Evolutionary conservation across 2,329 filamentous ascomycete genomes (phyloP), one percentile per base, ranked within the genome.

Genomic region (Microsporum audouinii): DNA sequence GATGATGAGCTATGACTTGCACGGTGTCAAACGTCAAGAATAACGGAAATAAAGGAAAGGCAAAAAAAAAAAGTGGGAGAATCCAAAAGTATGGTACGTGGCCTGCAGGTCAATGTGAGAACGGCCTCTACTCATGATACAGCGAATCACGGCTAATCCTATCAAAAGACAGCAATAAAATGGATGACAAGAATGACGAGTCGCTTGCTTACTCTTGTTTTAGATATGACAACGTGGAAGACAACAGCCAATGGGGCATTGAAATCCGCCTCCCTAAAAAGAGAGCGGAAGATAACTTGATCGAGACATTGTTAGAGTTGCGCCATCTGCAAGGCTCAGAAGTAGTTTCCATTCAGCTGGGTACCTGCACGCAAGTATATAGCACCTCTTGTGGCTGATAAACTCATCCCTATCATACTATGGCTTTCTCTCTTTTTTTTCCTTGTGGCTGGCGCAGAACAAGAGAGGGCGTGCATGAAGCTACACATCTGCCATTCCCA

Each of bases 291-390:
- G 39, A 43, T n/a, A 43, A 43, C n/a, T 43, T 53, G 27, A 53
- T 53, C 49, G n/a, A 53, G 49, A n/a, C 49, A 53, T 14, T 23
- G 49, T 53, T 53, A 33, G 49, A 53, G 49, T 53, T 53, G 31
- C 49, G 14, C 49, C 27, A 53, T 53, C 27, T 53, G 49, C 49
- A 34, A 53, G 49, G 49, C 29, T 53, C 49, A 34, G 49, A 23
- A 53, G 27, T 53, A 53, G 49, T 53, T 53, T 53, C 49, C 49
- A 34, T 53, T 27, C 14, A n/a, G 49, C 49, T 34, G 49, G 49
- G 49, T 53, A 53, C 49, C 27, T 33, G 31, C 43, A 53, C 49
- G 49, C 49, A 53, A 31, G 49, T 34, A 23, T 23, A 23, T 23
- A 53, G n/a, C 17, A 33, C 31, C 23, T 23, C 12, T 4, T 53